Evolutionary conservation across 2,329 filamentous ascomycete genomes (phyloP), one percentile per base, ranked within the genome.

Genomic region (Phialemoniopsis sp.): DNA sequence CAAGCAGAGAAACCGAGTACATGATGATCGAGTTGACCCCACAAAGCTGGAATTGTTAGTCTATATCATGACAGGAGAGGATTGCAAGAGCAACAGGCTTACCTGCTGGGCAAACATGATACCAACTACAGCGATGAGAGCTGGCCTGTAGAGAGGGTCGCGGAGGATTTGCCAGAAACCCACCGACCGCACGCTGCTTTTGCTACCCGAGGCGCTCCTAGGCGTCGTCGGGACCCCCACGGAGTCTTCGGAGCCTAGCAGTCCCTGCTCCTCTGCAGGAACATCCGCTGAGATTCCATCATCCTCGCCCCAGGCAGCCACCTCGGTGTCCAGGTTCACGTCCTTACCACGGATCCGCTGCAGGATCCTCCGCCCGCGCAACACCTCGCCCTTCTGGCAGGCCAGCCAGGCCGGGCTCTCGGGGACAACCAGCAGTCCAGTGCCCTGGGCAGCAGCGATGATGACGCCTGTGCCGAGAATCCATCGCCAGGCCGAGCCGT

Each of bases 21-120:
- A 98, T 96, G 64, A 97, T 86, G 56, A 97, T 91, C 42, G 86
- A 91, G 74, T 98, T 97, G 67, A 97, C 91, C 34, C 89, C 91
- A 42, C 87, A 91, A 29, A 96, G 73, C 60, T 26, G 21, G 21
- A 26, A 6, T 26, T 26, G 21, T 26, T 26, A 26, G 21, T 10
- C 6, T 26, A 10, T 10, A 10, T 10, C 6, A 26, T 10, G 21
- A 26, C n/a, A n/a, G n/a, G n/a, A n/a, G n/a, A n/a, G n/a, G n/a
- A n/a, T n/a, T n/a, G n/a, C n/a, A n/a, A n/a, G n/a, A n/a, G n/a
- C n/a, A n/a, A n/a, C n/a, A n/a, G n/a, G n/a, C 21, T 26, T 26
- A 26, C 21, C 10, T 98, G 93, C 59, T 97, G 93, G 1, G 87
- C 85, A 42, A 90, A 74, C 90, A 97, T 96, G 50, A 95, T 83